A percentile compares a stretch with the other conserved stretches of the same genome.
These are phyloP conservation scores for Aspergillus sp. DNA, from an alignment of 2,329 filamentous ascomycete species.

Conservation along the genomic window DNA sequence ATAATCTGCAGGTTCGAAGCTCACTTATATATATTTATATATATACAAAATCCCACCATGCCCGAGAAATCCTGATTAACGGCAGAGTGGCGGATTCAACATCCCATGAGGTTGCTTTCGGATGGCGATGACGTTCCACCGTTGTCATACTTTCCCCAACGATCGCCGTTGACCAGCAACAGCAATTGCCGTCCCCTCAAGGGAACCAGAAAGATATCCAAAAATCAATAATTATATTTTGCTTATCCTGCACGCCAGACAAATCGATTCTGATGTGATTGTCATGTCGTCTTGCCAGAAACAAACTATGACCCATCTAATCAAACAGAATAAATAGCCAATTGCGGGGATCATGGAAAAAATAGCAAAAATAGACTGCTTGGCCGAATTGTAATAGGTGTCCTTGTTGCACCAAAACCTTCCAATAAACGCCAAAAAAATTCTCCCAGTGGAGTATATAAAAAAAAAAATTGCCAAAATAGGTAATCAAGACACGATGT, in stretches of 20 bases:
- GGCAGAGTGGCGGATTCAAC: background rate
- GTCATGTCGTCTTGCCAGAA: background rate
- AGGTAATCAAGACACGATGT: conserved; percentile 6
- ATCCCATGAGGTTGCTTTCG: background rate
- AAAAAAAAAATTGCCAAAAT: conserved; percentile 6
- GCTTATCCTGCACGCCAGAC: background rate
- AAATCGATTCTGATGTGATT: background rate
- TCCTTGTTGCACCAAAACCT: conserved; percentile 4
- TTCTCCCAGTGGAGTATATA: conserved; percentile 4
- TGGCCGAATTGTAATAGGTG: conserved; percentile 2
- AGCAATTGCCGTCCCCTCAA: background rate
- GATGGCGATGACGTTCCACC: conserved; percentile 4
- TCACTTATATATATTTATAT: no score
- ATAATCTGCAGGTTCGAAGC: no score
- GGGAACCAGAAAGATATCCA: background rate
- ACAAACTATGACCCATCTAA: background rate
- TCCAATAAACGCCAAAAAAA: conserved; percentile 14
- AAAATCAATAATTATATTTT: background rate
- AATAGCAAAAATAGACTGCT: background rate
- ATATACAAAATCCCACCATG: no score
- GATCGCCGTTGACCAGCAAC: background rate
- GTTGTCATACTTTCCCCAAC: background rate
- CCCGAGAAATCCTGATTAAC: no score
- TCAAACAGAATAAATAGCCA: background rate
- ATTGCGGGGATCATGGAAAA: background rate